Evolutionary conservation across 257 asterid genomes (phyloP), one percentile per base, ranked within the genome.

Genomic region (Nicotiana benthamiana): DNA sequence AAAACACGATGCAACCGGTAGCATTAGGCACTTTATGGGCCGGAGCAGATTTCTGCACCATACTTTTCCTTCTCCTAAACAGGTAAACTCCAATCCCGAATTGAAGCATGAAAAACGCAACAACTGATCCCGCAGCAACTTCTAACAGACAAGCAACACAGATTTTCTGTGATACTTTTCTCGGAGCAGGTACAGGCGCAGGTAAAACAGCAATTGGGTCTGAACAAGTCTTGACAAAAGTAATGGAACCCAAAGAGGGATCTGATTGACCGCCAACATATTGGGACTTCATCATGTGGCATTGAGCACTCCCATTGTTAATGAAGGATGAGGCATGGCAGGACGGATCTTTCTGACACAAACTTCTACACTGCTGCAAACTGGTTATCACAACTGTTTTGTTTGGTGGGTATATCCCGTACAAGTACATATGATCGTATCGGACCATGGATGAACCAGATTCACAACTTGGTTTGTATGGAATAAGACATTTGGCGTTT

Each of bases 261-360:
- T 85, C 82, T 52, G 72, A 87, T 80, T 77, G 72, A 68, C 90
- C 90, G 51, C 90, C 40, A 24, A 87, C 63, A 43, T 87, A 85
- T 48, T 28, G 86, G 66, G 90, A 85, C 63, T 27, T 83, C 82
- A 53, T 84, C 28, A 85, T 75, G 22, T 57, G 76, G 79, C 90
- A 87, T 46, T 80, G 80, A 18, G 86, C 84, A 80, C 61, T 56
- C 15, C 87, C 86, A 78, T 83, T 75, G 67, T 87, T 85, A 61
- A 74, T 79, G 86, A 87, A 87, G 57, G 90, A 79, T n/a, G 40
- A 81, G 2, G 89, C 90, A 80, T 79, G 81, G 82, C 90, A 85
- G 61, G 22, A 34, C 12, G 84, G 86, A 63, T 87, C 87, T 36
- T 87, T 59, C 24, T 80, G 80, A 81, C 90, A 87, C 82, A 80